Conservation (phyloP, 441 rosid species). For the Hura crepitans region DNA sequence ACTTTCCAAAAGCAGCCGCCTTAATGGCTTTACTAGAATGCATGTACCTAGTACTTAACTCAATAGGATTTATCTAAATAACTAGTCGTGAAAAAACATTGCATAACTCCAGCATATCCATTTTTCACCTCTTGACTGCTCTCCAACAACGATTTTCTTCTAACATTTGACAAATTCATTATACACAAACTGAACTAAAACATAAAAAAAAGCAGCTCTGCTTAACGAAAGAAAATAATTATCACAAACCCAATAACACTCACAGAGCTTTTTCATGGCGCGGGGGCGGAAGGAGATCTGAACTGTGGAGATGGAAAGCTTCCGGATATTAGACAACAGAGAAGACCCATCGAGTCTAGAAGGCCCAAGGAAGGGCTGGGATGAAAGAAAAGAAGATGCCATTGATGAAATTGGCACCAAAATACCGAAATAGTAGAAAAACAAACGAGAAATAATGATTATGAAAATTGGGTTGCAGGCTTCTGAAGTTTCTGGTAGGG, state of each 20-base stretch:
- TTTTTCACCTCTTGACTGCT: not conserved
- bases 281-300: slow-evolving; percentile 51
- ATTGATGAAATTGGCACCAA: slow-evolving; percentile 17
- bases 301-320: slow-evolving; percentile 44
- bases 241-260: slow-evolving; percentile 29
- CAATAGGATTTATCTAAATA: not conserved
- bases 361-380: slow-evolving; percentile 54
- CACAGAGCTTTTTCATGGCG: slow-evolving; percentile 54
- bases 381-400: slow-evolving; percentile 52
- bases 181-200: not conserved
- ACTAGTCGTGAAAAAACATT: not conserved
- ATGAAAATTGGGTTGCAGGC: not conserved
- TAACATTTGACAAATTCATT: too few relatives aligned
- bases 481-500: not conserved
- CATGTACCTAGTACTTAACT: not conserved
- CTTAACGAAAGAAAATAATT: not conserved
- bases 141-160: too few relatives aligned
- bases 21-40: not conserved
- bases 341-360: slow-evolving; percentile 30
- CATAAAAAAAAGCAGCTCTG: too few relatives aligned
- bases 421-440: not conserved
- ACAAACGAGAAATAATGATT: not conserved
- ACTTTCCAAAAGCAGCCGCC: not conserved
- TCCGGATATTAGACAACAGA: slow-evolving; percentile 44
- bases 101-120: too few relatives aligned